A percentile compares a stretch with the other conserved stretches of the same genome.
phyloP scores from a whole-genome alignment of 1,139 yeast species.

The Nakaseomyces glabratus region DNA sequence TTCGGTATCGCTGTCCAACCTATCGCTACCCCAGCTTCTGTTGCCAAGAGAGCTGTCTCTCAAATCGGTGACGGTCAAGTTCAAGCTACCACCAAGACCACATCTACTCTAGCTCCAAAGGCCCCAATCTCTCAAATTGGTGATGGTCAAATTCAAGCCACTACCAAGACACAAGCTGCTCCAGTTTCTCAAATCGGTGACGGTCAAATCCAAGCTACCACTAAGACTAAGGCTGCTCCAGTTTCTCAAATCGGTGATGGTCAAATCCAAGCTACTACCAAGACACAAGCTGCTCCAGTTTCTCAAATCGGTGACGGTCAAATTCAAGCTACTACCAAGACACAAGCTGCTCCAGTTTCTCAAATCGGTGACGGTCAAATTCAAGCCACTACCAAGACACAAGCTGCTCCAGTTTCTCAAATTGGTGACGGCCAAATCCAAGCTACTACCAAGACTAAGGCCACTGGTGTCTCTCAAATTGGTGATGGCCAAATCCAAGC shows the following conservation, averaged over 20 bases:
- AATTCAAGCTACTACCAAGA: conserved; percentile 19
- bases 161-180: conserved; percentile 25
- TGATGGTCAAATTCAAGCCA: conserved; percentile 25
- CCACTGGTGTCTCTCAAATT: conserved; percentile 23
- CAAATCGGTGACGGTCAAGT: conserved; percentile 54
- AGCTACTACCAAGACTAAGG: conserved; percentile 43
- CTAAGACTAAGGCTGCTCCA: conserved; percentile 11
- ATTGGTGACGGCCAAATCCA: conserved; percentile 21
- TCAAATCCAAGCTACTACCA: conserved; percentile 16
- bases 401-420: conserved; percentile 25
- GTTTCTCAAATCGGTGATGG: conserved; percentile 16
- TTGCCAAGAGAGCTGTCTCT: conserved; percentile 35
- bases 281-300: conserved; percentile 11
- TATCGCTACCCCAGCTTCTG: conserved; percentile 25
- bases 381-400: conserved; percentile 25
- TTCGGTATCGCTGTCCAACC: conserved; percentile 38
- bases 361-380: conserved; percentile 40
- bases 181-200: conserved; percentile 11
- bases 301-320: conserved; percentile 18
- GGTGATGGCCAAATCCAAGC: conserved; percentile 38
- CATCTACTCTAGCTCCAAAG: conserved; percentile 53
- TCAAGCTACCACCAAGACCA: conserved; percentile 51
- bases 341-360: conserved; percentile 38
- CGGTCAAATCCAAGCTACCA: conserved; percentile 8
- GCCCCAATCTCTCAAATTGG: conserved; percentile 43